Evolutionary conservation across 129 eudicot species (phyloP).

Genomic region (Flaveria brownii): DNA sequence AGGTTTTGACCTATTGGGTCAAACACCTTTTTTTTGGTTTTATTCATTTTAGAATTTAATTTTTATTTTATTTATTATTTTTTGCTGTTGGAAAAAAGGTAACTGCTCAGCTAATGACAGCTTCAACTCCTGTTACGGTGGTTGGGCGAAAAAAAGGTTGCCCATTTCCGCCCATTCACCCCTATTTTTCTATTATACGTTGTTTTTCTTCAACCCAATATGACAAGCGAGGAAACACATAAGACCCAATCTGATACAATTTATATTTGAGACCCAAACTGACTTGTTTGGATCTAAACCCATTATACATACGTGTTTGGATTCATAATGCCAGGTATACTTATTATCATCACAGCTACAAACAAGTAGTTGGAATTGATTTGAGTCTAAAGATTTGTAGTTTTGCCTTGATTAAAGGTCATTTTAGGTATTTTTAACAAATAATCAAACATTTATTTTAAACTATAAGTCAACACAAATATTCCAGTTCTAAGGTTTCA

Average conservation of each 20-base stretch:
- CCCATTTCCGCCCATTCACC: background rate
- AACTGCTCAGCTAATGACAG: background rate
- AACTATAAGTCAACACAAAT: background rate
- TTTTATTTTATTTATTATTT: background rate
- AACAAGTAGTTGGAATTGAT: background rate
- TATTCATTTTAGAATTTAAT: background rate
- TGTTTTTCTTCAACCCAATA: background rate
- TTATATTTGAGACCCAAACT: background rate
- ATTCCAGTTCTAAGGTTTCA: background rate
- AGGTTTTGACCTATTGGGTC: background rate
- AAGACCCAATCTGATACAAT: background rate
- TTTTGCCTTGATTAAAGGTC: background rate
- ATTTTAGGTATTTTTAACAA: background rate
- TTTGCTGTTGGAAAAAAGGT: background rate
- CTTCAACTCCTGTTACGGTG: background rate
- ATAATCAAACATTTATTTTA: background rate
- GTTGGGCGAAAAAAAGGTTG: background rate
- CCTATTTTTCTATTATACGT: background rate
- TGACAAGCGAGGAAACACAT: background rate
- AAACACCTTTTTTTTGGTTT: background rate
- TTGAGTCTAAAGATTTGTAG: background rate
- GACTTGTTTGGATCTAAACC: background rate
- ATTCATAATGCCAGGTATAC: background rate
- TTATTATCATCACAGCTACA: background rate
- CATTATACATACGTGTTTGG: background rate